A percentile compares a stretch with the other conserved stretches of the same genome.
Evolutionary conservation across 2,329 filamentous ascomycete species (phyloP).

Genomic region (Ascochyta pisi): DNA sequence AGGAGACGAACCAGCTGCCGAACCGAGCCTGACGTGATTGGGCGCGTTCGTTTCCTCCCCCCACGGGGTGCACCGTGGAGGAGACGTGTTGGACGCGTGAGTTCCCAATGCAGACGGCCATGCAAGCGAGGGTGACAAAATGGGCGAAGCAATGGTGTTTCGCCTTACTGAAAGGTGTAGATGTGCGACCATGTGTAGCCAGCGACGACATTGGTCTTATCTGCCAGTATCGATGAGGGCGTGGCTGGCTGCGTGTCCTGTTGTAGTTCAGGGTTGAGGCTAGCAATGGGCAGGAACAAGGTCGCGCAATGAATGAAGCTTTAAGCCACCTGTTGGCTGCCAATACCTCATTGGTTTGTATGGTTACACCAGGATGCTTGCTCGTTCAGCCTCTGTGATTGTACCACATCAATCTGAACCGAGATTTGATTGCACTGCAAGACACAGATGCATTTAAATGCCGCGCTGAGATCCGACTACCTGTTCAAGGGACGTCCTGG

Average conservation of each 20-base stretch:
- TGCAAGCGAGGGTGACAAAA: conserved; percentile 5
- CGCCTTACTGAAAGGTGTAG: conserved; percentile 1
- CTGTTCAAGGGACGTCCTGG: not conserved
- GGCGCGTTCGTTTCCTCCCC: not conserved
- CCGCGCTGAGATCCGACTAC: not conserved
- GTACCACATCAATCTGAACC: conserved; percentile 10
- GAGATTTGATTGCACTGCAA: conserved; percentile 6
- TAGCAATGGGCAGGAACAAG: conserved; percentile 12
- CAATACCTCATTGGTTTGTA: not conserved
- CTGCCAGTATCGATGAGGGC: conserved; percentile 6
- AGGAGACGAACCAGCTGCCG: conserved; percentile 5
- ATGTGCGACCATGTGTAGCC: conserved; percentile 12
- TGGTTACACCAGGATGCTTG: conserved; percentile 3
- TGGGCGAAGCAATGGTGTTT: conserved; percentile 1
- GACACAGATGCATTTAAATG: conserved; percentile 7
- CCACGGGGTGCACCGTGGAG: not conserved
- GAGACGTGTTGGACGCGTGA: conserved; percentile 11
- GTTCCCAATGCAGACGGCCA: conserved; percentile 6
- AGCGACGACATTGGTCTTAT: conserved; percentile 8
- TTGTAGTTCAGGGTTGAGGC: conserved; percentile 3
- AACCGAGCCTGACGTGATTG: conserved; percentile 2
- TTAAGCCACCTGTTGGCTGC: not conserved
- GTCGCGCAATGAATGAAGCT: conserved; percentile 15
- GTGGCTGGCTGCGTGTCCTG: conserved; percentile 9
- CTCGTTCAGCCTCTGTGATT: conserved; percentile 15